Evolutionary conservation across 73 alveolate species (phyloP), one percentile per base, ranked within the genome.

Genomic region (Paramecium caudatum): DNA sequence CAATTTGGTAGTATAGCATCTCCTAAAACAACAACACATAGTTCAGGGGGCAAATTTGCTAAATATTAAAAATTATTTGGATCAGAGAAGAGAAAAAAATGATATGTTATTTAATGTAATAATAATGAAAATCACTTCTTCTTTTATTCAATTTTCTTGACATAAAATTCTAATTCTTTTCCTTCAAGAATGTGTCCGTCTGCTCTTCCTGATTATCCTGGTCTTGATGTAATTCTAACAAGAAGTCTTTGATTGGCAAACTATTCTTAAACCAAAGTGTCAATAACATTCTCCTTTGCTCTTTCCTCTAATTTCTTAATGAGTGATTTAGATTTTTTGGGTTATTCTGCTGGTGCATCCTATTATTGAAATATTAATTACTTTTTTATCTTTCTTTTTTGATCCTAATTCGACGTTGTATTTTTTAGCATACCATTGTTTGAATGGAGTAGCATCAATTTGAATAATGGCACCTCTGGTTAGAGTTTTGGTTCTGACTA

Each of bases 181-280:
- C 99, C 99, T 95, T 98, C 99, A 48, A 98, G 95, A 88, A 98
- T 91, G 94, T 97, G 97, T 74, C 99, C 99, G 65, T 98, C 99
- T 70, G 99, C 99, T 91, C 99, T 97, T 82, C 99, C 99, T 69
- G 97, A 94, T 92, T 98, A 99, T 34, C 99, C 99, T 36, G 99
- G 99, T 82, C 99, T 95, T 82, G 99, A 95, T 83, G 99, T 91
- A 83, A 98, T 95, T 95, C 99, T 96, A 9, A 99, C 99, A 83
- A 96, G 82, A 47, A 98, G 91, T 90, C 99, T 97, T 49, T 98
- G 98, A 47, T 94, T 90, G 78, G 90, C 86, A 93, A 98, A 91
- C 55, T 91, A 95, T 47, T 96, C 98, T 82, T 92, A 93, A 82
- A 97, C 93, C 78, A 87, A 83, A 23, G 85, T 45, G 34, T 94